Percentiles rank a stretch among this genome's conserved stretches.
Conservation (phyloP, 2,329 filamentous ascomycete species). For the Calcarisporium arbuscula region DNA sequence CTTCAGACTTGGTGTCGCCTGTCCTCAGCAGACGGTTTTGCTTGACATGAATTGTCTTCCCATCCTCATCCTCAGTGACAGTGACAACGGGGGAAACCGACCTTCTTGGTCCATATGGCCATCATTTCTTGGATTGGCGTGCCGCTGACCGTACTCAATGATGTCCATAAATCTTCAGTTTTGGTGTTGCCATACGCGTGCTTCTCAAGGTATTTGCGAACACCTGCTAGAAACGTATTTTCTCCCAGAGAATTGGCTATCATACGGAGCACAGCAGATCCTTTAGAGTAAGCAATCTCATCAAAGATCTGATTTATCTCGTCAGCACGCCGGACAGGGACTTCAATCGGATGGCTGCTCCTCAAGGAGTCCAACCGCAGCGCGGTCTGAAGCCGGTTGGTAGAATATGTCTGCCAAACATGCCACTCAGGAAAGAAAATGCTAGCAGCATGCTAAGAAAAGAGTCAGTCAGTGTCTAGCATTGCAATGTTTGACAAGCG, state of each 20-base stretch:
- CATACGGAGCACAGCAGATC: slow-evolving; percentile 93
- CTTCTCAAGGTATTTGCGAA: slow-evolving; percentile 86
- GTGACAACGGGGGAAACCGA: slow-evolving; percentile 92
- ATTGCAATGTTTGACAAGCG: slow-evolving; percentile 7
- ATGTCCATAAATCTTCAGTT: slow-evolving; percentile 85
- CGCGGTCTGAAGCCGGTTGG: slow-evolving; percentile 83
- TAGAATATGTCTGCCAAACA: slow-evolving; percentile 93
- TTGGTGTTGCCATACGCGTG: slow-evolving; percentile 95
- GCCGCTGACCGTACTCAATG: slow-evolving; percentile 79
- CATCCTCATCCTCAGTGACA: slow-evolving; percentile 63
- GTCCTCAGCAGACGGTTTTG: slow-evolving; percentile 94
- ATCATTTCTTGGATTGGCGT: slow-evolving; percentile 88
- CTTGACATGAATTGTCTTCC: slow-evolving; percentile 75
- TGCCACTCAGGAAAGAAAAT: slow-evolving; percentile 97
- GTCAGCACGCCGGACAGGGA: slow-evolving; percentile 88
- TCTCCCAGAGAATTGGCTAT: slow-evolving; percentile 93
- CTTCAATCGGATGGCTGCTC: slow-evolving; percentile 94
- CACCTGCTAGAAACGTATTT: slow-evolving; percentile 88
- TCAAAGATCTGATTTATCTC: slow-evolving; percentile 99
- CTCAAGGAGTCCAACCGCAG: slow-evolving; percentile 82
- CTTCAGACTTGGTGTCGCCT: slow-evolving; percentile 86
- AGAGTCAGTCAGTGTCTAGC: no score
- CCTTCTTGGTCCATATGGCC: slow-evolving; percentile 94
- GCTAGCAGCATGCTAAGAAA: slow-evolving; percentile 68
- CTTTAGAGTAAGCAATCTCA: slow-evolving; percentile 95